phyloP scores from a whole-genome alignment of 1,284 basidiomycete genomes.

The Cerioporus squamosus region DNA sequence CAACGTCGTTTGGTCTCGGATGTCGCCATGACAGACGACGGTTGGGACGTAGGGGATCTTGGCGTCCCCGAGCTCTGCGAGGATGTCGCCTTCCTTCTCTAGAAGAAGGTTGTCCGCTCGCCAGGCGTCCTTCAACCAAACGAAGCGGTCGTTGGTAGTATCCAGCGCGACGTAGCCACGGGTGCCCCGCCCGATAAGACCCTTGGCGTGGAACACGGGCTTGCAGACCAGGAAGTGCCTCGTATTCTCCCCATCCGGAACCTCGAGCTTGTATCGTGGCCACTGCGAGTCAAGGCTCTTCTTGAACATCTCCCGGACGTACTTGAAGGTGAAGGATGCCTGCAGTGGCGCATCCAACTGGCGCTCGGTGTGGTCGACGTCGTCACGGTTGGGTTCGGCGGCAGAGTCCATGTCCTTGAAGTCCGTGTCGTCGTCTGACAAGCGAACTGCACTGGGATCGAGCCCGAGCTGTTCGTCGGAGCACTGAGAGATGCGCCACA shows the following conservation, averaged over 20 bases:
- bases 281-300: neutral
- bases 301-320: neutral
- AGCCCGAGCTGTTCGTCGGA: constrained; percentile 2
- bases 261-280: neutral
- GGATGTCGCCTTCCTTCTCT: neutral
- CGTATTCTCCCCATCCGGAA: neutral
- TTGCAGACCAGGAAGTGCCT: constrained; percentile 3
- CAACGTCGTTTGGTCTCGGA: neutral
- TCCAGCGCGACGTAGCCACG: constrained; percentile 1
- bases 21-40: constrained; percentile 3
- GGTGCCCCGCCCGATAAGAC: constrained; percentile 3
- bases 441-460: constrained; percentile 2
- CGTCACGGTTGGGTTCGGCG: neutral
- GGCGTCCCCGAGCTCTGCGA: neutral
- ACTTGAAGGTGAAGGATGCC: neutral
- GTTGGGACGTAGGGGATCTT: neutral
- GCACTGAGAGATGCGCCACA: constrained; percentile 4
- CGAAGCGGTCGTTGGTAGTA: neutral
- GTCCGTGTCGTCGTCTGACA: neutral
- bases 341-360: neutral
- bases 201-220: neutral
- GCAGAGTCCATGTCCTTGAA: neutral
- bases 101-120: neutral
- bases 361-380: neutral
- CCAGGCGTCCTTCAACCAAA: constrained; percentile 10